Percentiles rank a stretch among this genome's conserved stretches.
Conservation (phyloP, 2,329 filamentous ascomycete genomes). For the Pestalotiopsis sp. region DNA sequence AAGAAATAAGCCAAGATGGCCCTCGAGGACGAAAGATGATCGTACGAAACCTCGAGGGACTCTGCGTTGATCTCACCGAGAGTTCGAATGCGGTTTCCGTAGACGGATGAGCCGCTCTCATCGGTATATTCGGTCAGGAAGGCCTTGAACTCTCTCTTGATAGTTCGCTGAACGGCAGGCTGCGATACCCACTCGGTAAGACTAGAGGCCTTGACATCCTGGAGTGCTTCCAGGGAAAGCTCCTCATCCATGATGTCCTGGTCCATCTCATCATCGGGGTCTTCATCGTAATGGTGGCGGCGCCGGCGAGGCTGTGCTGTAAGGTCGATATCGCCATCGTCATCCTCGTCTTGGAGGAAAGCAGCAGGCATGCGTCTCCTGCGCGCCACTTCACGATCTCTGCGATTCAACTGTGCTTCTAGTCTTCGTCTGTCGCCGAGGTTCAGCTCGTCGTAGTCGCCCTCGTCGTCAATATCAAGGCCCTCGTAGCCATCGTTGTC, state of each 20-base stretch:
- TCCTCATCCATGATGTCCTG: slow-evolving; percentile 96
- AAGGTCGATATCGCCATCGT: slow-evolving; percentile 82
- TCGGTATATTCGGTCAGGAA: slow-evolving; percentile 97
- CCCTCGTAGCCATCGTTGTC: slow-evolving; percentile 72
- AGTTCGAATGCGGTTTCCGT: slow-evolving; percentile 90
- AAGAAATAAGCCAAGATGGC: slow-evolving; percentile 95
- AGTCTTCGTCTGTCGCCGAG: slow-evolving; percentile 68
- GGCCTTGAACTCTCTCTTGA: slow-evolving; percentile 95
- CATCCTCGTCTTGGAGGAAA: slow-evolving; percentile 80
- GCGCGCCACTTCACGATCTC: slow-evolving; percentile 72
- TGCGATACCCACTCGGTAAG: slow-evolving; percentile 95
- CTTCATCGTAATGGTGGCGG: slow-evolving; percentile 91
- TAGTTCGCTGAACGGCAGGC: slow-evolving; percentile 86
- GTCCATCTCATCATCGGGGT: slow-evolving; percentile 88
- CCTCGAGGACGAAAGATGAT: slow-evolving; percentile 86
- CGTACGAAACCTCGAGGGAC: slow-evolving; percentile 93
- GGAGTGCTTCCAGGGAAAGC: slow-evolving; percentile 85
- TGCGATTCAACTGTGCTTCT: slow-evolving; percentile 72
- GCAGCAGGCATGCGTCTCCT: slow-evolving; percentile 70
- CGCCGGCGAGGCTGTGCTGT: slow-evolving; percentile 83
- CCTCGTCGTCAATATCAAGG: slow-evolving; percentile 76
- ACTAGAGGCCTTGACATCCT: slow-evolving; percentile 90
- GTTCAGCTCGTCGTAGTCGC: slow-evolving; percentile 72
- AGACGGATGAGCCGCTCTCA: slow-evolving; percentile 85
- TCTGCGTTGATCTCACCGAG: slow-evolving; percentile 98